A percentile compares a stretch with the other conserved stretches of the same genome.
phyloP scores from a whole-genome alignment of 2,329 filamentous ascomycete genomes.

The Colletotrichum cuscutae region DNA sequence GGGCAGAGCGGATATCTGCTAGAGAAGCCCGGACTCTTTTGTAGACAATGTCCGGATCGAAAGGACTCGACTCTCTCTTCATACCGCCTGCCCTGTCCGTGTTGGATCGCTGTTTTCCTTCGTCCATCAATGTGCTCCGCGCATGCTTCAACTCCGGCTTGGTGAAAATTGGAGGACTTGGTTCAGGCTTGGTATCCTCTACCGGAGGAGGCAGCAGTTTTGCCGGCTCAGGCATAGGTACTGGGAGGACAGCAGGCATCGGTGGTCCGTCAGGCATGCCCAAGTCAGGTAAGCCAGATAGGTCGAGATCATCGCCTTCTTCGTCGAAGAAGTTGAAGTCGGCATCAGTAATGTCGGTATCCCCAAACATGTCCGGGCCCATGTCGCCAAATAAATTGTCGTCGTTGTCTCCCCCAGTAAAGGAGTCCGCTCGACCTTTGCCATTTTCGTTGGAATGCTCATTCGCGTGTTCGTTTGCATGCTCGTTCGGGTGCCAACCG shows the following conservation, averaged over 20 bases:
- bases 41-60: conserved; percentile 67
- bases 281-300: conserved; percentile 45
- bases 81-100: conserved; percentile 36
- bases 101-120: conserved; percentile 45
- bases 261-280: conserved; percentile 27
- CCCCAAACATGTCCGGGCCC: conserved; percentile 76
- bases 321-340: conserved; percentile 89
- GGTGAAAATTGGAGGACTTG: conserved; percentile 54
- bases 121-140: conserved; percentile 61
- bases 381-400: conserved; percentile 76
- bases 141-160: conserved; percentile 70
- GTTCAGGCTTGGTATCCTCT: conserved; percentile 23
- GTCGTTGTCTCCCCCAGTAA: conserved; percentile 59
- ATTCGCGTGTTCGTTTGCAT: not conserved
- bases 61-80: conserved; percentile 67
- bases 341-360: conserved; percentile 80
- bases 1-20: conserved; percentile 37
- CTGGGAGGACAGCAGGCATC: conserved; percentile 1
- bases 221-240: conserved; percentile 30
- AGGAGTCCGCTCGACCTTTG: conserved; percentile 55
- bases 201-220: conserved; percentile 33
- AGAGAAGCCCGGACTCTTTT: conserved; percentile 65
- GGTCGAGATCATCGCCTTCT: conserved; percentile 54
- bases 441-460: conserved; percentile 8
- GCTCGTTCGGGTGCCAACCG: conserved; percentile 54